A percentile compares a stretch with the other conserved stretches of the same genome.
phyloP scores from a whole-genome alignment of 164 flowering plant genomes.

The Amborella trichopoda region DNA sequence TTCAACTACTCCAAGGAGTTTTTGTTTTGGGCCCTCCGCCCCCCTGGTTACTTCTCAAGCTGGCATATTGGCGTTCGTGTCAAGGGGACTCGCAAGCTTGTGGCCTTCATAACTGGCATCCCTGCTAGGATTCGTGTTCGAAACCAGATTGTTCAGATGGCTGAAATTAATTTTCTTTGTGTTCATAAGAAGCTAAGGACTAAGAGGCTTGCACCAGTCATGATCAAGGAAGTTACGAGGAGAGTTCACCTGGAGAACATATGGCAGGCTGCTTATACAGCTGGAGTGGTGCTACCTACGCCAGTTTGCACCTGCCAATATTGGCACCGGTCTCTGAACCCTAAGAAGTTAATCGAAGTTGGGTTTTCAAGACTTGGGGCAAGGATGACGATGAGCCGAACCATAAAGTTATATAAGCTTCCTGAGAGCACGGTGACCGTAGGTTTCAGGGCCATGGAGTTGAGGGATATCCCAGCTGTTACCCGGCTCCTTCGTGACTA shows the following conservation, averaged over 20 bases:
- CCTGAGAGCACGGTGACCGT: slow-evolving; percentile 34
- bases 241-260: slow-evolving; percentile 47
- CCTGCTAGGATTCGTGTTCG: slow-evolving; percentile 32
- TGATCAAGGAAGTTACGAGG: slow-evolving; percentile 47
- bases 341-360: slow-evolving; percentile 46
- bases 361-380: slow-evolving; percentile 61
- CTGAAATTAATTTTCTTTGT: slow-evolving; percentile 44
- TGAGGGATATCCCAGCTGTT: slow-evolving; percentile 39
- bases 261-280: slow-evolving; percentile 52
- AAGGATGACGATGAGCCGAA: slow-evolving; percentile 52
- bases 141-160: slow-evolving; percentile 30
- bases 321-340: slow-evolving; percentile 47
- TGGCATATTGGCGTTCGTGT: slow-evolving; percentile 55
- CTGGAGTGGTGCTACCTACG: slow-evolving; percentile 46
- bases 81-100: slow-evolving; percentile 31
- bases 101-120: slow-evolving; percentile 44
- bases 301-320: slow-evolving; percentile 46
- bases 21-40: slow-evolving; percentile 38
- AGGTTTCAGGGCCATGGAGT: slow-evolving; percentile 42
- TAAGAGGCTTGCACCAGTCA: slow-evolving; percentile 38
- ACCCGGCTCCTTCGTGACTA: slow-evolving; percentile 31
- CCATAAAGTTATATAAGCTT: slow-evolving; percentile 42
- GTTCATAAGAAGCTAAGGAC: slow-evolving; percentile 48
- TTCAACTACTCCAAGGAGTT: slow-evolving; percentile 48
- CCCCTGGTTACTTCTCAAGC: slow-evolving; percentile 34